A percentile compares a stretch with the other conserved stretches of the same genome.
These are phyloP conservation scores for Pisolithus microcarpus DNA, from an alignment of 768 basidiomycete species.

Conservation along the genomic window DNA sequence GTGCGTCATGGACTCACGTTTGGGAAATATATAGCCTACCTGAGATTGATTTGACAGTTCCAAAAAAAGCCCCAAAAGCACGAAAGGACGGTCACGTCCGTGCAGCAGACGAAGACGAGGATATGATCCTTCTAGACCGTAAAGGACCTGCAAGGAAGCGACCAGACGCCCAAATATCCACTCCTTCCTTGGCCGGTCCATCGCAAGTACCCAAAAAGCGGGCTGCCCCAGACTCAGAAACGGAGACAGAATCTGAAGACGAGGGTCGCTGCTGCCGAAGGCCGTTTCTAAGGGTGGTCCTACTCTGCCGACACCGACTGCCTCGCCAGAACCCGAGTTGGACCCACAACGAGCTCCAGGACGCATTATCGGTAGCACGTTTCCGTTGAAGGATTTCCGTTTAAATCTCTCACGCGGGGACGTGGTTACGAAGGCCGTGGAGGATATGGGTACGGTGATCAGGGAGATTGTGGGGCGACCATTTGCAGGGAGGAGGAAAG, in stretches of 20 bases:
- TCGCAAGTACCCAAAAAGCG: slow-evolving; percentile 14
- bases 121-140: slow-evolving; percentile 49
- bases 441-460: slow-evolving; percentile 68
- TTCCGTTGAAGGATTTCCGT: slow-evolving; percentile 72
- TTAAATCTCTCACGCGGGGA: slow-evolving; percentile 66
- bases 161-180: slow-evolving; percentile 8
- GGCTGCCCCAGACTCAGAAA: slow-evolving; percentile 39
- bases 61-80: slow-evolving; percentile 49
- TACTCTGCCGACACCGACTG: slow-evolving; percentile 46
- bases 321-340: slow-evolving; percentile 37
- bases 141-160: slow-evolving; percentile 17
- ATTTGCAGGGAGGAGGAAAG: slow-evolving; percentile 60
- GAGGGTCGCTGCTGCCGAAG: slow-evolving; percentile 16
- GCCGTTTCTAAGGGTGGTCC: slow-evolving; percentile 10
- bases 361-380: slow-evolving; percentile 66
- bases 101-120: slow-evolving; percentile 54
- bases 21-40: no score
- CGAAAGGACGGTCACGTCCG: slow-evolving; percentile 59
- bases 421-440: slow-evolving; percentile 77
- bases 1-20: slow-evolving; percentile 28
- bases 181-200: slow-evolving; percentile 2
- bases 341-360: slow-evolving; percentile 56
- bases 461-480: slow-evolving; percentile 62
- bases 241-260: slow-evolving; percentile 33
- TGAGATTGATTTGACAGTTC: slow-evolving; percentile 34